A percentile compares a stretch with the other conserved stretches of the same genome.
phyloP scores from a whole-genome alignment of 768 basidiomycete species.

The Mycena epipterygia region DNA sequence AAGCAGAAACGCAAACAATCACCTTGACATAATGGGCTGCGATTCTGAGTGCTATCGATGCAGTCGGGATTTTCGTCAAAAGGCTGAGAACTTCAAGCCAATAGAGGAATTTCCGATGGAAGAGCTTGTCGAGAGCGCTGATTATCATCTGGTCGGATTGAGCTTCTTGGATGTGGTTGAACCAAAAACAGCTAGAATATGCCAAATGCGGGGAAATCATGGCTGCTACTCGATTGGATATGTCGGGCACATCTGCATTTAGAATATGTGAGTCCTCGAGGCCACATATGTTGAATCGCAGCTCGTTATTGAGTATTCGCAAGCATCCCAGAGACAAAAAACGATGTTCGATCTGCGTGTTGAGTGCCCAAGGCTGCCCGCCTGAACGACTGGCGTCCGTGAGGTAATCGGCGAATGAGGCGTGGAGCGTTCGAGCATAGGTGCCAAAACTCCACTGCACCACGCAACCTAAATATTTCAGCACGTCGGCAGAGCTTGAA shows the following conservation, averaged over 20 bases:
- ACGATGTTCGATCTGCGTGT: background rate
- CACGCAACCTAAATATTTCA: background rate
- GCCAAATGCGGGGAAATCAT: slow-evolving; percentile 10
- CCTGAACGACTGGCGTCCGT: too few species aligned
- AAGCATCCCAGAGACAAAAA: slow-evolving; percentile 10
- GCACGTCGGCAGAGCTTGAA: background rate
- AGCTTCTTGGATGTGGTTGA: slow-evolving; percentile 19
- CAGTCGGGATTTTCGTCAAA: background rate
- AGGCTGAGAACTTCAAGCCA: too few species aligned
- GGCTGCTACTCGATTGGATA: background rate
- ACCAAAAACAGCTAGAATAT: slow-evolving; percentile 28
- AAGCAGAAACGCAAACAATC: background rate
- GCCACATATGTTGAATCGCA: slow-evolving; percentile 36
- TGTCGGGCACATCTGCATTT: slow-evolving; percentile 19
- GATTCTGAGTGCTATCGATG: background rate
- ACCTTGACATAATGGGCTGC: background rate
- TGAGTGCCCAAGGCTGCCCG: too few species aligned
- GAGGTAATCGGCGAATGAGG: too few species aligned
- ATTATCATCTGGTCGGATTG: background rate
- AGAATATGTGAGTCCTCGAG: too few species aligned
- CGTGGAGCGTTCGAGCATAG: background rate
- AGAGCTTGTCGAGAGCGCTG: background rate
- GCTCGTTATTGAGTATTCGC: slow-evolving; percentile 14
- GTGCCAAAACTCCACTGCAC: background rate
- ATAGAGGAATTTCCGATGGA: slow-evolving; percentile 21